These are phyloP conservation scores for Copromyces sp. DNA, from an alignment of 495 filamentous ascomycete species.

Conservation along the genomic window DNA sequence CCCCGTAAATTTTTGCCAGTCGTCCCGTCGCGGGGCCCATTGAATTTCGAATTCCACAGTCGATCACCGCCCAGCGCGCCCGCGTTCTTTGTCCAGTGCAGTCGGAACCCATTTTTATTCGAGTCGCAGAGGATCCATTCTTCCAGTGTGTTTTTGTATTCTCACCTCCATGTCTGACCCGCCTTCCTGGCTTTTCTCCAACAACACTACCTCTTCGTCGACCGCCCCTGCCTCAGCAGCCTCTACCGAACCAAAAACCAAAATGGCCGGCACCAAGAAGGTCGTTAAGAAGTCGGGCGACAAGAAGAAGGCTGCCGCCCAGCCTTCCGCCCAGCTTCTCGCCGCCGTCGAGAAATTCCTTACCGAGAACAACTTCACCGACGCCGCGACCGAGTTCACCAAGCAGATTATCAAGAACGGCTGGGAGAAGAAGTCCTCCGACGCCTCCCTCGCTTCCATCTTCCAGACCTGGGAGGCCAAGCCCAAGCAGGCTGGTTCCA, in stretches of 20 bases:
- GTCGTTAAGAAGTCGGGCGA: slow-evolving; percentile 14
- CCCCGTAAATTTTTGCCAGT: slow-evolving; percentile 4
- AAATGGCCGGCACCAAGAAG: slow-evolving; percentile 16
- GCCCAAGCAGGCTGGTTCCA: slow-evolving; percentile 15
- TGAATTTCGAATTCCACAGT: background rate
- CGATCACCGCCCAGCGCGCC: background rate
- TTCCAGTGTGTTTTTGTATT: background rate
- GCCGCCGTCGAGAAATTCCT: slow-evolving; percentile 59
- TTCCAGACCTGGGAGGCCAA: slow-evolving; percentile 39
- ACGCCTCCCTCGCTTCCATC: slow-evolving; percentile 31
- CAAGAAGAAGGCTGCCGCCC: slow-evolving; percentile 11
- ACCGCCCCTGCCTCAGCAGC: background rate
- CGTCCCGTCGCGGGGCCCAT: background rate
- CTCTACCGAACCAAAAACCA: background rate
- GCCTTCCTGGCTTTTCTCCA: slow-evolving; percentile 39
- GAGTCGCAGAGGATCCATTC: background rate
- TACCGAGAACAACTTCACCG: slow-evolving; percentile 50
- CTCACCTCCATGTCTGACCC: slow-evolving; percentile 21
- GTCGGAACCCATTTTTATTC: background rate
- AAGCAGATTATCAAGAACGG: slow-evolving; percentile 45
- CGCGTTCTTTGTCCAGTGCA: background rate
- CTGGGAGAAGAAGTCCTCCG: slow-evolving; percentile 24
- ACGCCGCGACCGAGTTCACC: slow-evolving; percentile 47
- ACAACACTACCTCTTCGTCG: slow-evolving; percentile 21
- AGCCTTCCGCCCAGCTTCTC: slow-evolving; percentile 48